Conservation (phyloP, 768 basidiomycete genomes). For the Boletus patriciae region DNA sequence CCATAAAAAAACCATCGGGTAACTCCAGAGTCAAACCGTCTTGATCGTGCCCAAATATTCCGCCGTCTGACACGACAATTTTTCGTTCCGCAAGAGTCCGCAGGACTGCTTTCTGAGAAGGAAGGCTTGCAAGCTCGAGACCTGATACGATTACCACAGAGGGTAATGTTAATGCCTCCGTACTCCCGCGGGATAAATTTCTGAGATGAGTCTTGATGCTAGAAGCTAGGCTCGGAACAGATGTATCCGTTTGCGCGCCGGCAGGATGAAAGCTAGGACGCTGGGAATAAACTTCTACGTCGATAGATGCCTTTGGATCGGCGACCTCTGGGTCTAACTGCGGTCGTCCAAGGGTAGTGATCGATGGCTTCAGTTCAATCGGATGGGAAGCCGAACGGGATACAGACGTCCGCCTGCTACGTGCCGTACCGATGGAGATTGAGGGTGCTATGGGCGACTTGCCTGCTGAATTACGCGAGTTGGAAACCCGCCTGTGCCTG, state of each 20-base stretch:
- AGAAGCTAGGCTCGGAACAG: slow-evolving; percentile 15
- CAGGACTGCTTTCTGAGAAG: slow-evolving; percentile 59
- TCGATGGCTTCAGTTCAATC: slow-evolving; percentile 20
- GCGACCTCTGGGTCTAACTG: slow-evolving; percentile 18
- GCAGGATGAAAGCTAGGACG: slow-evolving; percentile 11
- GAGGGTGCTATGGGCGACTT: slow-evolving; percentile 18
- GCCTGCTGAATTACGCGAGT: slow-evolving; percentile 19
- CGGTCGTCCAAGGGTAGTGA: slow-evolving; percentile 8
- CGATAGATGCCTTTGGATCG: slow-evolving; percentile 1
- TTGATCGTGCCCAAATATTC: slow-evolving; percentile 21
- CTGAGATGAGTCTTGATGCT: slow-evolving; percentile 7
- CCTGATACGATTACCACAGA: slow-evolving; percentile 67
- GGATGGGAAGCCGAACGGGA: slow-evolving; percentile 23
- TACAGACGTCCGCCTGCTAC: slow-evolving; percentile 27
- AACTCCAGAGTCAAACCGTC: slow-evolving; percentile 33
- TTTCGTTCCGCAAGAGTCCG: slow-evolving; percentile 51
- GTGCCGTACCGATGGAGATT: slow-evolving; percentile 22
- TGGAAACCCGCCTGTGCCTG: slow-evolving; percentile 21
- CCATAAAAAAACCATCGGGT: slow-evolving; percentile 67
- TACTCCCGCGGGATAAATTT: slow-evolving; percentile 16
- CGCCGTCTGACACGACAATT: slow-evolving; percentile 41
- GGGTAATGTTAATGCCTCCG: slow-evolving; percentile 41
- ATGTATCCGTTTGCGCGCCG: slow-evolving; percentile 16
- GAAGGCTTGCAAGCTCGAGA: slow-evolving; percentile 57
- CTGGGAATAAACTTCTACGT: slow-evolving; percentile 1